Evolutionary conservation across 148 eudicot genomes (phyloP), one percentile per base, ranked within the genome.

Genomic region (Amaranthus palmeri): DNA sequence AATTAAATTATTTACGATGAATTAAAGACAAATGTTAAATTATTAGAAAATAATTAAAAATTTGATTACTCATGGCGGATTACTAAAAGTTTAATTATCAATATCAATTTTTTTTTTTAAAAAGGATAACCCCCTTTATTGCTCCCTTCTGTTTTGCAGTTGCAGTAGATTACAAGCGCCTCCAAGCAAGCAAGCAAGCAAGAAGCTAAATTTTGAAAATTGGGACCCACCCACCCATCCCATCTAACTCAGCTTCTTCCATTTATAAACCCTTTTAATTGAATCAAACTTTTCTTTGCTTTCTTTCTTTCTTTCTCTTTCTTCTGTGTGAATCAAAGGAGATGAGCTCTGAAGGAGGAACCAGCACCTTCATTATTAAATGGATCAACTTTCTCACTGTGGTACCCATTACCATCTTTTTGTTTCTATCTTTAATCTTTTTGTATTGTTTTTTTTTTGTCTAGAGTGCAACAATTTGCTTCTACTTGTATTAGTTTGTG

Each of bases 381-480:
- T 89, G 90, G 97, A 80, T 92, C 84, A 89, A 92, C 76, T 87
- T 92, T 75, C 90, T 92, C 69, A 89, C 95, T 49, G 78, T 87
- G 87, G 97, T 92, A 80, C 54, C n/a, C 8, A 7, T 25, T 25
- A 15, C 67, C 54, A 5, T 62, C 13, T 45, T 54, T 51, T 36
- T 48, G 15, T 41, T 4, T 52, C 51, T 13, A 56, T 71, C 64
- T 25, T 25, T 25, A 25, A 25, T 25, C 36, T 25, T 1, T 25
- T 25, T 25, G 36, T 2, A 25, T 25, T 44, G 41, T 36, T 54
- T 62, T 3, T 36, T 54, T 62, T 3, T 44, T 45, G 51, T 9
- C 46, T 58, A 12, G 65, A 58, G 58, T 54, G 11, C 2, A 7
- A 6, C 53, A 25, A 14, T 56, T 49, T 18, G 4, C 7, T 13